These are phyloP conservation scores for Mycosphaerella arachidis DNA, from an alignment of 2,329 filamentous ascomycete species.

Conservation along the genomic window DNA sequence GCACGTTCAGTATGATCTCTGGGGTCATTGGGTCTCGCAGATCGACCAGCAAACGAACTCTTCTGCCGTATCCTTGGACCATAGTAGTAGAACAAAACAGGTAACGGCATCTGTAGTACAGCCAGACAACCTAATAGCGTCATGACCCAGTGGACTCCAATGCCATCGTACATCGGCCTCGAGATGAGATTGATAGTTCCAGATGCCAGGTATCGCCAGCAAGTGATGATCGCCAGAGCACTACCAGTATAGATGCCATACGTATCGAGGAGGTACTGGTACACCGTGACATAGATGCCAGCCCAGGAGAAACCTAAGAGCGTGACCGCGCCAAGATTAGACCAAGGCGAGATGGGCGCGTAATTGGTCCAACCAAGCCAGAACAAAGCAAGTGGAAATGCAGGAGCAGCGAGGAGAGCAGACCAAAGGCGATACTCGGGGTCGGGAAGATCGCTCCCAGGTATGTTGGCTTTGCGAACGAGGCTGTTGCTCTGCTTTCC, in stretches of 20 bases:
- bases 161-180: slow-evolving; percentile 37
- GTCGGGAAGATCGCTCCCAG: slow-evolving; percentile 17
- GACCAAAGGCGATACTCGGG: slow-evolving; percentile 42
- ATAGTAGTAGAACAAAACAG: slow-evolving; percentile 23
- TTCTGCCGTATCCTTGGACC: slow-evolving; percentile 18
- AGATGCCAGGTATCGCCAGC: slow-evolving; percentile 33
- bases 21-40: slow-evolving; percentile 7
- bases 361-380: slow-evolving; percentile 50
- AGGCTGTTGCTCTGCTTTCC: slow-evolving; percentile 5
- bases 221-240: slow-evolving; percentile 36
- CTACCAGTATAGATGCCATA: slow-evolving; percentile 42
- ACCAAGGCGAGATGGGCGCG: slow-evolving; percentile 42
- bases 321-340: slow-evolving; percentile 40
- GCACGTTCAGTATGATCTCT: background rate
- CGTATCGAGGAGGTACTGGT: slow-evolving; percentile 37
- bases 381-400: slow-evolving; percentile 46
- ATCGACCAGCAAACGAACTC: slow-evolving; percentile 34
- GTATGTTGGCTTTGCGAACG: slow-evolving; percentile 11
- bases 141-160: slow-evolving; percentile 43
- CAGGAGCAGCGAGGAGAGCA: slow-evolving; percentile 40
- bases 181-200: slow-evolving; percentile 40
- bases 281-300: slow-evolving; percentile 40
- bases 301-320: slow-evolving; percentile 47
- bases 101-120: slow-evolving; percentile 20
- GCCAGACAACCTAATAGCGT: slow-evolving; percentile 38